A percentile compares a stretch with the other conserved stretches of the same genome.
Conservation (phyloP, 306 rosid genomes). For the Ormosia emarginata region DNA sequence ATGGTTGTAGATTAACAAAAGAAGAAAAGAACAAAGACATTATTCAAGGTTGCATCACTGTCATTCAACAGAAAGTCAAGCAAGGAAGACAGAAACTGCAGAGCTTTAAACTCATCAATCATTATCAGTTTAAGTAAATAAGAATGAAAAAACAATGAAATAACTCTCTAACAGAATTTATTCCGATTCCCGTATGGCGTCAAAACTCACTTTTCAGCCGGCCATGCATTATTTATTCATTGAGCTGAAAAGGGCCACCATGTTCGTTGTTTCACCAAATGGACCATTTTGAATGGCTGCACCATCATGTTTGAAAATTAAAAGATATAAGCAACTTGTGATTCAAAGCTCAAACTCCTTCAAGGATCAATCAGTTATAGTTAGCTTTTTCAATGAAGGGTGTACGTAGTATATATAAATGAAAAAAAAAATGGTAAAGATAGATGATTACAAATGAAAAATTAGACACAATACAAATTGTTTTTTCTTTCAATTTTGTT, state of each 20-base stretch:
- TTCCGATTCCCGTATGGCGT: constrained; percentile 6
- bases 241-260: background rate
- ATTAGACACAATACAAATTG: too few relatives aligned
- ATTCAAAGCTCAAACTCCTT: too few relatives aligned
- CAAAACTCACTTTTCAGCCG: constrained; percentile 17
- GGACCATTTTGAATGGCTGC: background rate
- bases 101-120: background rate
- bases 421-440: too few relatives aligned
- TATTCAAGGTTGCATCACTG: constrained; percentile 10
- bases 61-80: background rate
- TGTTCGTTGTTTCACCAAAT: background rate
- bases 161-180: constrained; percentile 21
- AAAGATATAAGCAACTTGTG: background rate
- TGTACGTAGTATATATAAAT: too few relatives aligned
- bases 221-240: constrained; percentile 5
- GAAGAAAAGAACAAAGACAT: background rate
- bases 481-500: too few relatives aligned
- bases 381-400: too few relatives aligned
- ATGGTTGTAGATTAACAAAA: background rate
- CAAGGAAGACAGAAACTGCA: background rate
- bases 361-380: too few relatives aligned
- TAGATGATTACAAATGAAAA: too few relatives aligned
- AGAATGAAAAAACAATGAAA: background rate
- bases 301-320: background rate
- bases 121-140: background rate